phyloP scores from a whole-genome alignment of 2,329 filamentous ascomycete species.

The Fonsecaea nubica region DNA sequence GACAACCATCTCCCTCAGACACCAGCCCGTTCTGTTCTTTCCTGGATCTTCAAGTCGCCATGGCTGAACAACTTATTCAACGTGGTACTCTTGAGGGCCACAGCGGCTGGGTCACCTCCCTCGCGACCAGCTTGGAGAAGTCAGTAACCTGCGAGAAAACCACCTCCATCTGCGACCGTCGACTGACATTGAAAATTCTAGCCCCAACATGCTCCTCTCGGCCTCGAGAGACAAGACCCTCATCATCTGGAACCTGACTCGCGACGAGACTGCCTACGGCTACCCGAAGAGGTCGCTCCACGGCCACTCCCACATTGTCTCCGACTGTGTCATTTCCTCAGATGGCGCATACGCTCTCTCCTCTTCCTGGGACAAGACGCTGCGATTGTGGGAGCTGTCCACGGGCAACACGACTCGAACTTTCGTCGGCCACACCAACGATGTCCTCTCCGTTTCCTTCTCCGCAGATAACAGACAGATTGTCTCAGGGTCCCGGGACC shows the following conservation, averaged over 20 bases:
- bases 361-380: conserved; percentile 99
- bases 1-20: conserved; percentile 10
- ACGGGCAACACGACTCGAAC: conserved; percentile 96
- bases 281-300: conserved; percentile 99
- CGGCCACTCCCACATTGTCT: conserved; percentile 99
- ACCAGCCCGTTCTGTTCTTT: conserved; percentile 10
- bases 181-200: conserved; percentile 51
- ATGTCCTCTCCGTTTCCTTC: conserved; percentile 99
- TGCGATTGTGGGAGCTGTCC: conserved; percentile 98
- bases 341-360: conserved; percentile 99
- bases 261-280: conserved; percentile 96
- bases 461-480: conserved; percentile 99
- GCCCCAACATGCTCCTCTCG: conserved; percentile 99
- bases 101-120: conserved; percentile 98
- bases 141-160: conserved; percentile 54
- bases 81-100: conserved; percentile 98
- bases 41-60: conserved; percentile 52
- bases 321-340: conserved; percentile 99
- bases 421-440: conserved; percentile 99
- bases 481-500: conserved; percentile 97
- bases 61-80: conserved; percentile 94
- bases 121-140: conserved; percentile 99
- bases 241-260: conserved; percentile 99
- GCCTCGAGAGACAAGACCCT: conserved; percentile 97
- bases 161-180: conserved; percentile 34